Base-by-base conservation (phyloP, 176 grass and related monocot genomes). In the Zizania latifolia region DNA sequence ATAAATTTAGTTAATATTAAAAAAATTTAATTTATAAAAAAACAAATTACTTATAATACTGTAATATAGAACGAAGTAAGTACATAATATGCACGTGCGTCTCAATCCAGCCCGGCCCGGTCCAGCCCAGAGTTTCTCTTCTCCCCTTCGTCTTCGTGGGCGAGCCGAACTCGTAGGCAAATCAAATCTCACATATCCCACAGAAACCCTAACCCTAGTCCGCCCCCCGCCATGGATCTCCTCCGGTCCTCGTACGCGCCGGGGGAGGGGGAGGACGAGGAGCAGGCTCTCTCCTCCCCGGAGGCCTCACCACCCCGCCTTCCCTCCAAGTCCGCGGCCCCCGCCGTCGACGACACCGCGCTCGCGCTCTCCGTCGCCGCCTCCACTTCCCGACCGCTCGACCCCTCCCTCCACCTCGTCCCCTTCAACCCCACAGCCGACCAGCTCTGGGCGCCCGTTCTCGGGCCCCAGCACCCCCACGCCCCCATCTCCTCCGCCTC, bases 381-480 rank as follows among this genome's bases (percentile, higher is more conserved):
- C 10, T 82, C 84, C 6, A 54, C 57, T 56, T 84, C 83, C 55
- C 84, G 84, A 21, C 95, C 95, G 21, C 87, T 99, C 15, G 95
- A 99, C 45, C 95, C 95, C 8, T 82, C 81, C 2, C 84, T 92
- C 35, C 91, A 92, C 76, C 84, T 86, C 31, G 87, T 99, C 8
- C 73, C 89, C 57, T 94, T 94, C 79, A 99, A 99, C 84, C 95
- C 95, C 59, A 99, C 95, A 41, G 90, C 88, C 34, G 91, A 94
- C 51, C 95, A 99, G 84, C 91, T 99, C 35, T 99, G 91, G 91
- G 86, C 91, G 0, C 95, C 95, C 46, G 86, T 99, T 50, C 74
- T 88, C 19, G 91, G 95, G 9, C 91, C 95, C 22, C 84, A 93
- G 30, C 91, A 91, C 33, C 95, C 95, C 22, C 90, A 89, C 43